Evolutionary conservation across 2,329 filamentous ascomycete genomes (phyloP).

Genomic region (Trichoderma aggressivum): DNA sequence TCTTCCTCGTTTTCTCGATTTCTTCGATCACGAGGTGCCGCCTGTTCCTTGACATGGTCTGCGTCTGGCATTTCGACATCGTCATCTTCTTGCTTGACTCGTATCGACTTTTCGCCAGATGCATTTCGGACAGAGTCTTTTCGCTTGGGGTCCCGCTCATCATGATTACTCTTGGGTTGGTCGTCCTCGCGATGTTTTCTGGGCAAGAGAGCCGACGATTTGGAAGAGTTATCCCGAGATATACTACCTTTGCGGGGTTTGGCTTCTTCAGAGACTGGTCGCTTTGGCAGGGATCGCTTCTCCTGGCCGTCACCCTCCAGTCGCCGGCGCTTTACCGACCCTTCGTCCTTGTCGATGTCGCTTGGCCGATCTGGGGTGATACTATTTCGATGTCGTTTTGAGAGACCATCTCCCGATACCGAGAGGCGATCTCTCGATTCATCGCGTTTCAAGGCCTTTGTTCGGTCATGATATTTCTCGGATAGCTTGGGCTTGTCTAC

Average conservation of each 20-base stretch:
- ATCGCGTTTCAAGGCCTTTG: slow-evolving; percentile 59
- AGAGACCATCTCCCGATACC: slow-evolving; percentile 47
- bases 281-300: slow-evolving; percentile 39
- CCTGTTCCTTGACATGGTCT: slow-evolving; percentile 29
- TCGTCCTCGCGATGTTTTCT: slow-evolving; percentile 44
- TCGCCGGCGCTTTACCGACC: slow-evolving; percentile 53
- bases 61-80: slow-evolving; percentile 57
- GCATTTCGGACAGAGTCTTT: slow-evolving; percentile 41
- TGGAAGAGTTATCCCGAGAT: slow-evolving; percentile 40
- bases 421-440: slow-evolving; percentile 55
- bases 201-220: slow-evolving; percentile 31
- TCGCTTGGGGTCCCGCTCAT: slow-evolving; percentile 37
- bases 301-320: slow-evolving; percentile 54
- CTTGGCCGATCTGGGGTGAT: slow-evolving; percentile 55
- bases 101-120: slow-evolving; percentile 48
- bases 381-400: slow-evolving; percentile 59
- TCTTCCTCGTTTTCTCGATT: slow-evolving; percentile 36
- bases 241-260: slow-evolving; percentile 42
- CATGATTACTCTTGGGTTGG: slow-evolving; percentile 34
- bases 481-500: slow-evolving; percentile 46
- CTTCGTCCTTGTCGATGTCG: slow-evolving; percentile 53
- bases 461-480: slow-evolving; percentile 58
- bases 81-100: slow-evolving; percentile 55
- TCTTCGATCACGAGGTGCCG: slow-evolving; percentile 34
- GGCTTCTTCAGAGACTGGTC: slow-evolving; percentile 44